Evolutionary conservation across 2,329 filamentous ascomycete genomes (phyloP).

Genomic region (Alternaria tenuissima): DNA sequence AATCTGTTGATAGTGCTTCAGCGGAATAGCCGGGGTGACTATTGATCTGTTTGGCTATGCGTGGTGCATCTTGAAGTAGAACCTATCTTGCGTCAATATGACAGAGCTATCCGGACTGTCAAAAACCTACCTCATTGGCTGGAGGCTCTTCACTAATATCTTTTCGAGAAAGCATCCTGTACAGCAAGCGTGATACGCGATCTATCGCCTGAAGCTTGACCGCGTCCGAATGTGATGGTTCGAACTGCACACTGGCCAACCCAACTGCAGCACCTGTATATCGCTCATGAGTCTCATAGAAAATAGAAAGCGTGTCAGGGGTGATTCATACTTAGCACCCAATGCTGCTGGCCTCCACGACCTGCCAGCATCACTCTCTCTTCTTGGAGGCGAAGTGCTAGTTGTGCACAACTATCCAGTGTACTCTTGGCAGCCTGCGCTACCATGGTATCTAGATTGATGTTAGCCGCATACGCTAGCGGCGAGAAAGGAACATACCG

Average conservation of each 20-base stretch:
- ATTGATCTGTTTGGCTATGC: not conserved
- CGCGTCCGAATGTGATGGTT: constrained; percentile 23
- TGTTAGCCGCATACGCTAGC: constrained; percentile 14
- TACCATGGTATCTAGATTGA: constrained; percentile 17
- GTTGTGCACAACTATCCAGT: constrained; percentile 24
- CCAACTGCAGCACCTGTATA: not conserved
- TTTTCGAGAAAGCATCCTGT: constrained; percentile 27
- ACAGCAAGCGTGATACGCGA: constrained; percentile 26
- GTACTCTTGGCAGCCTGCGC: constrained; percentile 16
- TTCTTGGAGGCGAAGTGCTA: constrained; percentile 7
- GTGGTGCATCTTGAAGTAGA: not conserved
- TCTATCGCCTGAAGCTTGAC: constrained; percentile 37
- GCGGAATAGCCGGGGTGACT: not conserved
- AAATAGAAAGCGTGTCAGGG: not conserved
- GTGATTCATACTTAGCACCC: not conserved
- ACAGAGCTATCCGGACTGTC: not conserved
- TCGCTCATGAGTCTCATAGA: not conserved
- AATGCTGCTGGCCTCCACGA: not conserved
- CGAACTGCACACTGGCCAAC: constrained; percentile 26
- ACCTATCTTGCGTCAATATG: not conserved
- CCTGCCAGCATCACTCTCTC: not conserved
- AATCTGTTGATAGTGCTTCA: not conserved
- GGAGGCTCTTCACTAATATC: constrained; percentile 19
- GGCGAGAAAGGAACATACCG: constrained; percentile 4
- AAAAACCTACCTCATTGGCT: constrained; percentile 21